These are phyloP conservation scores for Peltaster fructicola DNA, from an alignment of 2,329 filamentous ascomycete genomes.

Conservation along the genomic window DNA sequence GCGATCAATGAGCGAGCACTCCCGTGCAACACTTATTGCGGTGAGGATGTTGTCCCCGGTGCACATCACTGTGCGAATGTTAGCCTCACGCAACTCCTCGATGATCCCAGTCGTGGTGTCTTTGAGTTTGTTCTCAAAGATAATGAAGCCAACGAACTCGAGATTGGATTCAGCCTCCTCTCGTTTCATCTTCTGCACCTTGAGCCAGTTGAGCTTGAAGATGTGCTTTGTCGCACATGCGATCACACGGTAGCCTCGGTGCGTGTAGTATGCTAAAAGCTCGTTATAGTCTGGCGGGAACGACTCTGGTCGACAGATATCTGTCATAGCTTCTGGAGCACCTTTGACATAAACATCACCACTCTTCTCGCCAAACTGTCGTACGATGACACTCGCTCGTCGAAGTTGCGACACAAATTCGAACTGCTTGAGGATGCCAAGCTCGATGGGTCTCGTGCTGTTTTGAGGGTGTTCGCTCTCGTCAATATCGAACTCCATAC, in stretches of 20 bases:
- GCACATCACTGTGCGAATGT: conserved; percentile 85
- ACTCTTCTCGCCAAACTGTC: conserved; percentile 68
- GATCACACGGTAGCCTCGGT: conserved; percentile 91
- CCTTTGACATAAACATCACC: conserved; percentile 90
- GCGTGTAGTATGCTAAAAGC: conserved; percentile 75
- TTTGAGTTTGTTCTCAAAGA: conserved; percentile 98
- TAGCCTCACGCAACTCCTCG: conserved; percentile 62
- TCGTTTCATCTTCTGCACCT: conserved; percentile 83
- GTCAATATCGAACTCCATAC: conserved; percentile 39
- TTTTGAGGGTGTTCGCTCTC: conserved; percentile 27
- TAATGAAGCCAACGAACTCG: conserved; percentile 86
- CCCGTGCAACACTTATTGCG: conserved; percentile 83
- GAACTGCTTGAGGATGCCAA: conserved; percentile 80
- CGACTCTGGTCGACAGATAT: conserved; percentile 71
- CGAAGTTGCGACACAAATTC: conserved; percentile 90
- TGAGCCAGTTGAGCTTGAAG: conserved; percentile 77
- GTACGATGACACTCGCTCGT: conserved; percentile 80
- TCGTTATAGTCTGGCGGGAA: conserved; percentile 85
- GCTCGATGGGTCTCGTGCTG: conserved; percentile 46
- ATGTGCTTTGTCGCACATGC: conserved; percentile 84
- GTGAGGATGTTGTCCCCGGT: conserved; percentile 97
- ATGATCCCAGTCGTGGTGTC: conserved; percentile 67
- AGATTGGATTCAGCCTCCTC: conserved; percentile 67
- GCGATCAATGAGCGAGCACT: conserved; percentile 67
- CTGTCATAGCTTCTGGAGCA: conserved; percentile 87